Conservation (phyloP, 345 rosid genomes). For the Eucalyptus polybractea region DNA sequence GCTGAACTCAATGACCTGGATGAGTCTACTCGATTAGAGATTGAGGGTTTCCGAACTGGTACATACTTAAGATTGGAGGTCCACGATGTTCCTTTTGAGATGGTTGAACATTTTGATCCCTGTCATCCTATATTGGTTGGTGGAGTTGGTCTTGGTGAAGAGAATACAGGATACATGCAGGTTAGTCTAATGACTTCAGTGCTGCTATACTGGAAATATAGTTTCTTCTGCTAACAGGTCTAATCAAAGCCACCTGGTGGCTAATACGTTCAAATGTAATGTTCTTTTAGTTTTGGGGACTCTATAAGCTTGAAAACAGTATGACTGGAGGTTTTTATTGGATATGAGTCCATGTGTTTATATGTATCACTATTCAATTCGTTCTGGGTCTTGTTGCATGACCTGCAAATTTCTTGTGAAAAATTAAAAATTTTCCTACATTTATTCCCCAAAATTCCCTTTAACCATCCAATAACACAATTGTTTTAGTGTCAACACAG, state of each 20-base stretch:
- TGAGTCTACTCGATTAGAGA: constrained; percentile 61
- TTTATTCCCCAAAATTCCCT: not conserved
- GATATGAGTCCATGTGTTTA: not conserved
- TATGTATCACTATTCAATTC: not conserved
- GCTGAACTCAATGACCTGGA: constrained; percentile 73
- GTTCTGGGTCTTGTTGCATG: not conserved
- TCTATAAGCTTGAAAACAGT: not conserved
- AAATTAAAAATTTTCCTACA: not conserved
- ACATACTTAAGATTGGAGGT: constrained; percentile 79
- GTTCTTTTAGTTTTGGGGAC: not conserved
- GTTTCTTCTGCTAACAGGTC: not conserved
- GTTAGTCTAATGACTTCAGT: constrained; percentile 16
- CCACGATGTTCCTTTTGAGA: constrained; percentile 86
- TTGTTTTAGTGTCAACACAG: not conserved
- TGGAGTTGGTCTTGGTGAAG: constrained; percentile 86
- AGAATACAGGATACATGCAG: constrained; percentile 93
- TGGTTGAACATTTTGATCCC: constrained; percentile 91
- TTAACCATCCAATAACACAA: not conserved
- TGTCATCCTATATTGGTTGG: constrained; percentile 79
- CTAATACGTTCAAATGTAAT: not conserved
- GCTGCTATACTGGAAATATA: not conserved
- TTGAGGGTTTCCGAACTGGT: constrained; percentile 86
- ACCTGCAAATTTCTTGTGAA: not conserved
- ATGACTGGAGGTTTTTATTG: not conserved
- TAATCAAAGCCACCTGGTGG: not conserved